Evolutionary conservation across 2,329 filamentous ascomycete species (phyloP).

Genomic region (Hawksworthiomyces lignivorus): DNA sequence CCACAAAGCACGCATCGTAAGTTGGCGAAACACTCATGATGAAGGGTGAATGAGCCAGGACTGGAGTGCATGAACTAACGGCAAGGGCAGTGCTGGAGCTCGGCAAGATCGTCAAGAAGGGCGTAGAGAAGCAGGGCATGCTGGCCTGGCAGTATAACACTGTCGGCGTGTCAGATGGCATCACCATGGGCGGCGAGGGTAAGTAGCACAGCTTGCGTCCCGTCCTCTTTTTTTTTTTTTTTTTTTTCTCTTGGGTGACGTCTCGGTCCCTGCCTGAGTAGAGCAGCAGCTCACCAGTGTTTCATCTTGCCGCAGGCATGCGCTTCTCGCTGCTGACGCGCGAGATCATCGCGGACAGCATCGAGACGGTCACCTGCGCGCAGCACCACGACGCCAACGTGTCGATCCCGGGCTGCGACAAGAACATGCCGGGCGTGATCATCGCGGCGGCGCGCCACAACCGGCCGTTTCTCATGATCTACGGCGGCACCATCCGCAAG

Average conservation of each 20-base stretch:
- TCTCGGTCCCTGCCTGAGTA: too few species aligned
- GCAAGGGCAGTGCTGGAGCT: slow-evolving; percentile 64
- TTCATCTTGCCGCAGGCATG: slow-evolving; percentile 73
- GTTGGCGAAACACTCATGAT: slow-evolving; percentile 12
- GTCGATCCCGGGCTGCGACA: slow-evolving; percentile 88
- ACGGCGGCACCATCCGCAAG: slow-evolving; percentile 83
- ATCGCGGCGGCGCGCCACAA: slow-evolving; percentile 92
- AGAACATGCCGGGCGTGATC: slow-evolving; percentile 92
- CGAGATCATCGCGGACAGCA: slow-evolving; percentile 89
- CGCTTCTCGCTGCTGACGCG: slow-evolving; percentile 83
- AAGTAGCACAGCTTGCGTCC: slow-evolving; percentile 14
- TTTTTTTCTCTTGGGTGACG: background rate
- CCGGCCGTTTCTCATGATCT: slow-evolving; percentile 89
- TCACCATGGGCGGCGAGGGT: slow-evolving; percentile 94
- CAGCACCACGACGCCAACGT: slow-evolving; percentile 93
- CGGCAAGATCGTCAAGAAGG: slow-evolving; percentile 77
- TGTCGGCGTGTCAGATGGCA: slow-evolving; percentile 79
- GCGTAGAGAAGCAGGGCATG: slow-evolving; percentile 76
- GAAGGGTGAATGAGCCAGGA: too few species aligned
- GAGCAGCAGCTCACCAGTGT: too few species aligned
- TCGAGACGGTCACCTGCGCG: slow-evolving; percentile 87
- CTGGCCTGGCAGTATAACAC: slow-evolving; percentile 94
- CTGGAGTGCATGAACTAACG: too few species aligned
- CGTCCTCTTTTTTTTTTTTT: background rate
- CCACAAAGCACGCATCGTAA: slow-evolving; percentile 32